Evolutionary conservation across 2,329 filamentous ascomycete genomes (phyloP).

Genomic region (Ceratocystis eucalypticola): DNA sequence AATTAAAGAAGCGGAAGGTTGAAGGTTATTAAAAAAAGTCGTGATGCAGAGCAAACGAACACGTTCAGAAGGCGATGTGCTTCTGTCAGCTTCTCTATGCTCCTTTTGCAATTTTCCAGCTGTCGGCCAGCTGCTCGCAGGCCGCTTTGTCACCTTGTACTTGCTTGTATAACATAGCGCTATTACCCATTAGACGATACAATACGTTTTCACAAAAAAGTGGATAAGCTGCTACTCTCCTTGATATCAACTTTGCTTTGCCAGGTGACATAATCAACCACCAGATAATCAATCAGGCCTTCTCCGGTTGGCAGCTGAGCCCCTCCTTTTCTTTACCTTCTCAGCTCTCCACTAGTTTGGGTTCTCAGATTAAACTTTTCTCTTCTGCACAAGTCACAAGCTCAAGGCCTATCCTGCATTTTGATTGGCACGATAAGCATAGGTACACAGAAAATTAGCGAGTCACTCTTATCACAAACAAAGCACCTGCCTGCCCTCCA

Average conservation of each 20-base stretch:
- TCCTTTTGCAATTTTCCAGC: constrained; percentile 11
- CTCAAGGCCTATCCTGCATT: not conserved
- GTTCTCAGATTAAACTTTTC: not conserved
- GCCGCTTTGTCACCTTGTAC: not conserved
- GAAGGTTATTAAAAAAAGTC: constrained; percentile 12
- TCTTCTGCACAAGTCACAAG: not conserved
- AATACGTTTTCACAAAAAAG: not conserved
- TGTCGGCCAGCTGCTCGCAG: constrained; percentile 7
- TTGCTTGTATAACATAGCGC: not conserved
- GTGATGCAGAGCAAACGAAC: constrained; percentile 15
- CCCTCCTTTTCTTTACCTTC: not conserved
- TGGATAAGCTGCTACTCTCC: not conserved
- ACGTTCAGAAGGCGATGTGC: constrained; percentile 17
- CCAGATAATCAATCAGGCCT: too few relatives aligned
- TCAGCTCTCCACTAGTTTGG: not conserved
- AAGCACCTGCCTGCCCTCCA: too few relatives aligned
- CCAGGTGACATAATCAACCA: not conserved
- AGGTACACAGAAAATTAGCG: not conserved
- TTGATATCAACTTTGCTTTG: not conserved
- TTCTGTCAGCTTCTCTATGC: constrained; percentile 19
- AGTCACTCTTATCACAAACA: not conserved
- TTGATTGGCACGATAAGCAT: constrained; percentile 8
- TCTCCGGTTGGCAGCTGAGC: not conserved
- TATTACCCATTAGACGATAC: not conserved
- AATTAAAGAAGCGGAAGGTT: constrained; percentile 9